Evolutionary conservation across 2,329 filamentous ascomycete species (phyloP), one percentile per base, ranked within the genome.

Genomic region (Boeremia lycopersici): DNA sequence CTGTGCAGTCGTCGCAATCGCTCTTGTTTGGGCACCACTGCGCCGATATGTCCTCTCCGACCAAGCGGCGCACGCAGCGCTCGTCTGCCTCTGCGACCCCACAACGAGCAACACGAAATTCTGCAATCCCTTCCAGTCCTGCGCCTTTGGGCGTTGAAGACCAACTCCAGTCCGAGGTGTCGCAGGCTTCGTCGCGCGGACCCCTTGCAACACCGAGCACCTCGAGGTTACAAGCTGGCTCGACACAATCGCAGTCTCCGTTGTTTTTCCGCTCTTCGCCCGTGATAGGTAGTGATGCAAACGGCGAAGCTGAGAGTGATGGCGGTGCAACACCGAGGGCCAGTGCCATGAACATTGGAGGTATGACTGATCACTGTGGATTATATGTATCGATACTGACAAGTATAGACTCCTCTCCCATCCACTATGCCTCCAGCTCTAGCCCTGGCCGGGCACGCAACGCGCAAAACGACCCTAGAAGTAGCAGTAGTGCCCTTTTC

Each of bases 341-440:
- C 7, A 87, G 83, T 59, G 81, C 77, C 23, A 79, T 79, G 42
- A 78, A 81, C 36, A 78, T 86, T 61, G 86, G 87, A 79, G 89
- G 89, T 90, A 74, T 74, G 80, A 5, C 41, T 41, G 38, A 30
- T 55, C 15, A 4, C 12, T 1, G 13, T 3, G 2, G 10, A 4
- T 43, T 0, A 15, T 12, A 19, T 25, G 2, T 5, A 26, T 23
- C 11, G 6, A 59, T 74, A 69, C 47, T 58, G 17, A 48, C 8
- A 15, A 23, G 8, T 45, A 3, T 11, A 96, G 93, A 93, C 69
- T 98, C 93, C 0, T 98, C 93, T 1, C 93, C 93, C 1, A 91
- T 98, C 63, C 86, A 88, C 73, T 98, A 97, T 73, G 90, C 91
- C 52, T 87, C 91, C 31, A 96, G 91, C 75, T 96, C 93, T 33